phyloP scores from a whole-genome alignment of 78 protist species.

The Pelomyxa schiedti region DNA sequence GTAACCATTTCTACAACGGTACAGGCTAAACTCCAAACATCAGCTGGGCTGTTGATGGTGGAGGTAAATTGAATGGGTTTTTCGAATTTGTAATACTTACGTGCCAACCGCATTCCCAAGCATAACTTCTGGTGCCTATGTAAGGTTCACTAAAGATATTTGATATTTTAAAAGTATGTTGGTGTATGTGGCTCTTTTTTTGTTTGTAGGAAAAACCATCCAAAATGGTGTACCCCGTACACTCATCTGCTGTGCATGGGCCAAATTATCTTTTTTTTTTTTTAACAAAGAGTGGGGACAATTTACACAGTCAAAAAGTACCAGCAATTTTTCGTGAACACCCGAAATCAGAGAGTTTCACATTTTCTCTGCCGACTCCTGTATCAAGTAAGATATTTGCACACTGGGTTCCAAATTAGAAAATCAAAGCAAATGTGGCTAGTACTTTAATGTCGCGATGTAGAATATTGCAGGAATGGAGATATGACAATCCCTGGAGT shows the following conservation, averaged over 20 bases:
- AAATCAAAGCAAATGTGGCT: neutral
- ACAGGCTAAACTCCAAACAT: constrained; percentile 67
- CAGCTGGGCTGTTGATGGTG: constrained; percentile 9
- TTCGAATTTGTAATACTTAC: too few species aligned
- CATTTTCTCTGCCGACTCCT: constrained; percentile 23
- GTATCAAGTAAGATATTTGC: constrained; percentile 67
- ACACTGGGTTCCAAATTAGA: neutral
- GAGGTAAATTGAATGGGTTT: too few species aligned
- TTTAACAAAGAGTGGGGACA: too few species aligned
- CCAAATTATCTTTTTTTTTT: neutral
- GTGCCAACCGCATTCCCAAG: neutral
- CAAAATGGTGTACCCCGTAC: constrained; percentile 64
- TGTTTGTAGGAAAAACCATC: constrained; percentile 76
- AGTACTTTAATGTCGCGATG: constrained; percentile 24
- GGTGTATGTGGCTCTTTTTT: too few species aligned
- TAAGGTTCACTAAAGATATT: too few species aligned
- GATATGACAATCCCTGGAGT: constrained; percentile 19
- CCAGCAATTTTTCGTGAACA: constrained; percentile 12
- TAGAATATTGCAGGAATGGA: constrained; percentile 8
- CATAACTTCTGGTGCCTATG: too few species aligned
- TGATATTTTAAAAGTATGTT: too few species aligned
- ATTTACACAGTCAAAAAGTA: too few species aligned
- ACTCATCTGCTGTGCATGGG: neutral
- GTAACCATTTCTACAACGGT: constrained; percentile 62
- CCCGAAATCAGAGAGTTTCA: constrained; percentile 67